phyloP scores from a whole-genome alignment of 495 filamentous ascomycete genomes.

The Darksidea phi region DNA sequence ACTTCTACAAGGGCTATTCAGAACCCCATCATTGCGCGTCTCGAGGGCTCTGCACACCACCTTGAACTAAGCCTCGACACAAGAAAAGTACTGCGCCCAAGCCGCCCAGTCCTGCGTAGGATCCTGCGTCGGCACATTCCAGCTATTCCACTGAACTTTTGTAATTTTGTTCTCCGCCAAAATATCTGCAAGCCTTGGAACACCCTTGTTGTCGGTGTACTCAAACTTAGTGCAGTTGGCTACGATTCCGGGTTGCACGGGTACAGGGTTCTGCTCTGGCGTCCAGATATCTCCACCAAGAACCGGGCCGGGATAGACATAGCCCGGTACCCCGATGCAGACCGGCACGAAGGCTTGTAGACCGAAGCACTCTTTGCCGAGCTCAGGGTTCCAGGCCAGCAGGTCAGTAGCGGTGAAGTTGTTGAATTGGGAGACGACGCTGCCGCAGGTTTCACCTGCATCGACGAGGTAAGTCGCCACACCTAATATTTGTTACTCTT shows the following conservation, averaged over 20 bases:
- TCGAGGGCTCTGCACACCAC: too few relatives aligned
- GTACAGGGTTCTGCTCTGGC: slow-evolving; percentile 15
- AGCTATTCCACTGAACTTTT: slow-evolving; percentile 23
- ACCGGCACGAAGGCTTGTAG: slow-evolving; percentile 25
- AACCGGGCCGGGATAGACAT: slow-evolving; percentile 18
- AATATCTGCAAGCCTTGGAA: slow-evolving; percentile 6
- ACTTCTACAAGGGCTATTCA: too few relatives aligned
- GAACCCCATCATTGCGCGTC: too few relatives aligned
- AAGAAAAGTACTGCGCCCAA: slow-evolving; percentile 19
- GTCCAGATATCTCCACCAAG: slow-evolving; percentile 17
- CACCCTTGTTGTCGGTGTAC: slow-evolving; percentile 12
- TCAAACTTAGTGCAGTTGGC: slow-evolving; percentile 20
- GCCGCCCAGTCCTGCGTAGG: slow-evolving; percentile 2
- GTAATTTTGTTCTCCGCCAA: slow-evolving; percentile 10
- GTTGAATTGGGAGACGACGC: slow-evolving; percentile 20
- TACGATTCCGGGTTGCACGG: slow-evolving; percentile 14
- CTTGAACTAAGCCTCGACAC: slow-evolving; percentile 10
- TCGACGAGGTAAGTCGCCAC: slow-evolving; percentile 22
- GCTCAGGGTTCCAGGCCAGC: slow-evolving; percentile 25
- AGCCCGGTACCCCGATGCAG: slow-evolving; percentile 21
- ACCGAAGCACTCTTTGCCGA: slow-evolving; percentile 15
- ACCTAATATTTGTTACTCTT: slow-evolving; percentile 6
- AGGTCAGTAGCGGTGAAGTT: slow-evolving; percentile 26
- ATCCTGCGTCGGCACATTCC: slow-evolving; percentile 16
- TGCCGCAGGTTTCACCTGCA: slow-evolving; percentile 25